These are phyloP conservation scores for Penicillium glabrum DNA, from an alignment of 2,329 filamentous ascomycete species.

Conservation along the genomic window DNA sequence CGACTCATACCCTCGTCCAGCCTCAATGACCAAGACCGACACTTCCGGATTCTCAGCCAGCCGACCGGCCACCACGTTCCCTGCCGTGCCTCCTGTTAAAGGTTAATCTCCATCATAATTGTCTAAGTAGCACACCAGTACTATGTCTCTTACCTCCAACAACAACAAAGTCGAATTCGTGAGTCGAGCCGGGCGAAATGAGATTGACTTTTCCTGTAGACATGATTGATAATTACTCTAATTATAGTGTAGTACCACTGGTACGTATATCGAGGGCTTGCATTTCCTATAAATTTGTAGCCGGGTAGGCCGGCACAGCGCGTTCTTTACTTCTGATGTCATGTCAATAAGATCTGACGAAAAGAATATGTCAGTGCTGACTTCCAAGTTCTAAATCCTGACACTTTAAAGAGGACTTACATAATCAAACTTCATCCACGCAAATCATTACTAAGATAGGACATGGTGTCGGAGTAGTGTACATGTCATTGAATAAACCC, in stretches of 20 bases:
- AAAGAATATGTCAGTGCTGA: neutral
- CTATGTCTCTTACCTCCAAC: conserved; percentile 21
- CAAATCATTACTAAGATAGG: too few species aligned
- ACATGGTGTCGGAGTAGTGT: too few species aligned
- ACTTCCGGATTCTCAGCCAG: conserved; percentile 51
- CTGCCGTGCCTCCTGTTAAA: conserved; percentile 43
- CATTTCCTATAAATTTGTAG: neutral
- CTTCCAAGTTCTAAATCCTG: too few species aligned
- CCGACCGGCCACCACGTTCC: conserved; percentile 49
- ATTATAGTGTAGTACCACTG: neutral
- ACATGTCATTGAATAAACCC: too few species aligned
- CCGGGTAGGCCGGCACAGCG: neutral
- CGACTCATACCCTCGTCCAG: conserved; percentile 11
- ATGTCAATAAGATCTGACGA: neutral
- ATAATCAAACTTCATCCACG: too few species aligned
- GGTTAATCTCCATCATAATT: neutral
- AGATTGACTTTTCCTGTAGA: neutral
- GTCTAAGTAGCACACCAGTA: neutral
- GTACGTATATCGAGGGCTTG: neutral
- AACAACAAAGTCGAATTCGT: conserved; percentile 23
- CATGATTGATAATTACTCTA: neutral
- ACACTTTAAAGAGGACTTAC: neutral
- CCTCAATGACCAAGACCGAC: conserved; percentile 30
- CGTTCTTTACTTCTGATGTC: neutral
- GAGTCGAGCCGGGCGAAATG: neutral